A percentile compares a stretch with the other conserved stretches of the same genome.
These are phyloP conservation scores for Chimonanthus praecox DNA, from an alignment of 164 flowering plant genomes.

Conservation along the genomic window DNA sequence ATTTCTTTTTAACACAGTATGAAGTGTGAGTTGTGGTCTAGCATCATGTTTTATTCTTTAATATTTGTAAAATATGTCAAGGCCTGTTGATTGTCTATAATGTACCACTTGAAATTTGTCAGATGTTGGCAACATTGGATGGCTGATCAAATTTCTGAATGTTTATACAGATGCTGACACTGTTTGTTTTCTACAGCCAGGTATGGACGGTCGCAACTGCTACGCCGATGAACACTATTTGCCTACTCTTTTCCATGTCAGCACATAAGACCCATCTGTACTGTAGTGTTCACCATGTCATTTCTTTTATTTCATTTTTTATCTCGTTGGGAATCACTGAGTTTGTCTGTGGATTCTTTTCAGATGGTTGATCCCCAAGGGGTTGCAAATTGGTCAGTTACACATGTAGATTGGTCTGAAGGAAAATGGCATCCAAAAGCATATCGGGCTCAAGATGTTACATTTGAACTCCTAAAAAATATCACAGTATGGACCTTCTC, in stretches of 20 bases:
- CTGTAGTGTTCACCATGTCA: not conserved
- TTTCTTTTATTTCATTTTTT: not conserved
- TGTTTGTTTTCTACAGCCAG: conserved; percentile 63
- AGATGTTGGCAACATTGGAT: not conserved
- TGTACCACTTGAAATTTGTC: not conserved
- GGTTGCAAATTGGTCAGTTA: conserved; percentile 94
- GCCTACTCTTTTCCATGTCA: conserved; percentile 86
- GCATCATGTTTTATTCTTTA: not conserved
- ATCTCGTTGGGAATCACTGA: not conserved
- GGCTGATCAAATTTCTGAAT: not conserved
- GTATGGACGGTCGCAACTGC: conserved; percentile 88
- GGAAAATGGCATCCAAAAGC: conserved; percentile 99
- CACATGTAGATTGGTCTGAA: conserved; percentile 99
- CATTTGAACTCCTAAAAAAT: conserved; percentile 65
- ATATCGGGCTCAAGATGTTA: conserved; percentile 62
- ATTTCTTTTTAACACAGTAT: not conserved
- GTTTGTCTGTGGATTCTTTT: not conserved
- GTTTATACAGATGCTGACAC: conserved; percentile 8
- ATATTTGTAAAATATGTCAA: not conserved
- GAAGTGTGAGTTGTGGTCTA: not conserved
- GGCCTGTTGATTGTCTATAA: not conserved
- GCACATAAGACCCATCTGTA: conserved; percentile 15
- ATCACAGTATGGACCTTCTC: conserved; percentile 51
- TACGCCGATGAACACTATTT: conserved; percentile 93
- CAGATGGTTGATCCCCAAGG: conserved; percentile 92